These are phyloP conservation scores for Pilatotrama ljubarskyi DNA, from an alignment of 768 basidiomycete species.

Conservation along the genomic window DNA sequence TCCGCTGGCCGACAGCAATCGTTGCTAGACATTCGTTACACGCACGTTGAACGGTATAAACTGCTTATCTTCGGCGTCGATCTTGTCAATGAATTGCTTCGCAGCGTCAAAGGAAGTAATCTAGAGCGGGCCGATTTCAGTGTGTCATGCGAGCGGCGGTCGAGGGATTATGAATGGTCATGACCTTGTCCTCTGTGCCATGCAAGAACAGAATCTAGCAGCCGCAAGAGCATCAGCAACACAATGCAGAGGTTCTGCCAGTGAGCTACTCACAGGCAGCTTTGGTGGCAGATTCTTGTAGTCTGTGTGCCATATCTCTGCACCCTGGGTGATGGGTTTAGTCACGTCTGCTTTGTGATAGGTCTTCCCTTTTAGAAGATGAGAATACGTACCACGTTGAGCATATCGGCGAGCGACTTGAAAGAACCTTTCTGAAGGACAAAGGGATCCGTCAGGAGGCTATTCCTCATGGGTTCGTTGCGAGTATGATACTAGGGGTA, in stretches of 20 bases:
- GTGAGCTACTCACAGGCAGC: neutral
- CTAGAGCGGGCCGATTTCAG: neutral
- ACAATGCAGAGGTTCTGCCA: too few relatives aligned
- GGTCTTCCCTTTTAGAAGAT: too few relatives aligned
- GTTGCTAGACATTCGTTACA: constrained; percentile 28
- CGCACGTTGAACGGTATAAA: neutral
- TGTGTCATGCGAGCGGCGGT: neutral
- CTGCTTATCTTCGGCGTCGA: neutral
- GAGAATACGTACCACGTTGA: neutral
- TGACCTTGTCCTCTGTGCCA: neutral
- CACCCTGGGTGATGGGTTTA: neutral
- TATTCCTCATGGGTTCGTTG: neutral
- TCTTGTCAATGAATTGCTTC: neutral
- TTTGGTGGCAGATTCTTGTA: neutral
- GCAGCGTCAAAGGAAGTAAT: neutral
- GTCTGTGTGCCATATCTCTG: neutral
- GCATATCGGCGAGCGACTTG: neutral
- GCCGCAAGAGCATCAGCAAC: neutral
- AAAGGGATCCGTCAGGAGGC: neutral
- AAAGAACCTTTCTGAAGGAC: neutral
- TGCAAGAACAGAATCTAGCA: neutral
- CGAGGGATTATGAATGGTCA: too few relatives aligned
- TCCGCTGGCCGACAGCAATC: constrained; percentile 33
- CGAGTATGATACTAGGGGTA: neutral
- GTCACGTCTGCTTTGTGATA: neutral